Percentiles rank a stretch among this genome's conserved stretches.
Evolutionary conservation across 306 rosid genomes (phyloP).

Genomic region (Pueraria montana): DNA sequence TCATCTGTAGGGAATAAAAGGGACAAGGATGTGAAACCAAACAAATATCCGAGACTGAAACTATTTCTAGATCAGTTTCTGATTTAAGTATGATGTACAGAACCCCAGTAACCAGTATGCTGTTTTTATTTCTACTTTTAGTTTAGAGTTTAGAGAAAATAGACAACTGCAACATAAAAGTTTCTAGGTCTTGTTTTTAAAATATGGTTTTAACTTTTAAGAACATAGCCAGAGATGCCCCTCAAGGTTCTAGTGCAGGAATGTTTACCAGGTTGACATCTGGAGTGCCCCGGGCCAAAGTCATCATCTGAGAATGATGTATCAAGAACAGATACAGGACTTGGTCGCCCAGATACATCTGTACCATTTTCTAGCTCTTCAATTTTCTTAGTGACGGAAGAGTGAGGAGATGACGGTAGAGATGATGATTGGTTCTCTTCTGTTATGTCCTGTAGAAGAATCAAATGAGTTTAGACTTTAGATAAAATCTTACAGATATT

Average conservation of each 20-base stretch:
- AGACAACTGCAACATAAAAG: not conserved
- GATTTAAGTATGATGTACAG: not conserved
- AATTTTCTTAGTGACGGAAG: slow-evolving; percentile 50
- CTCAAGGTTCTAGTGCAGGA: slow-evolving; percentile 12
- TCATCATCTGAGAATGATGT: slow-evolving; percentile 75
- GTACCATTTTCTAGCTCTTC: slow-evolving; percentile 59
- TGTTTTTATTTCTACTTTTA: not conserved
- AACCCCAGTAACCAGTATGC: not conserved
- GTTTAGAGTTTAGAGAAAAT: not conserved
- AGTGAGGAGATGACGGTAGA: slow-evolving; percentile 62
- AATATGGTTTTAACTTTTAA: not conserved
- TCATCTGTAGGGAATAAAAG: not conserved
- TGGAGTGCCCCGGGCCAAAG: slow-evolving; percentile 59
- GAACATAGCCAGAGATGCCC: slow-evolving; percentile 18
- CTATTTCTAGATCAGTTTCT: slow-evolving; percentile 12
- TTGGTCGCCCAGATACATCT: slow-evolving; percentile 76
- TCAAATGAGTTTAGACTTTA: slow-evolving; percentile 34
- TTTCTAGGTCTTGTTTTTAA: not conserved
- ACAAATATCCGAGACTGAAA: slow-evolving; percentile 21
- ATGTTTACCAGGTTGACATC: slow-evolving; percentile 63
- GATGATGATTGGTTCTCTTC: slow-evolving; percentile 65
- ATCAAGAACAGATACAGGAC: slow-evolving; percentile 94
- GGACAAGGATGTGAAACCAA: slow-evolving; percentile 27
- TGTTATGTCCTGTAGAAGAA: slow-evolving; percentile 59
- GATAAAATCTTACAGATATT: slow-evolving; percentile 32